Conservation (phyloP, 352 stramenopile genomes). For the Pythium rhizo-oryzae region DNA sequence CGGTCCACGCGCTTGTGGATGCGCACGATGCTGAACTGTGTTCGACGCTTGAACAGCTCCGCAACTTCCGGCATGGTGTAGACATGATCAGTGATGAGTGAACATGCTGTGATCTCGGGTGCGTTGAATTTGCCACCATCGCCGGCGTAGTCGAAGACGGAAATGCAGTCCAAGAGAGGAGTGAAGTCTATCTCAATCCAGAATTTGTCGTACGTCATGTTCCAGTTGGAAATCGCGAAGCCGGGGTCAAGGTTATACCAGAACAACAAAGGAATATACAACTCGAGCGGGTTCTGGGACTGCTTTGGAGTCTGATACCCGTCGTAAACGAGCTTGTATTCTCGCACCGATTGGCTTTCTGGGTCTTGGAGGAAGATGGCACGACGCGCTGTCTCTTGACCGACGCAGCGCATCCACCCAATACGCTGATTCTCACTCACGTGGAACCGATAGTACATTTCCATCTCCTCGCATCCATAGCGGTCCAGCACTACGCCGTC, state of each 20-base stretch:
- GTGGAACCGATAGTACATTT: slow-evolving; percentile 17
- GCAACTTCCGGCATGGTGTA: slow-evolving; percentile 13
- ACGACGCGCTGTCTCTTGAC: neutral
- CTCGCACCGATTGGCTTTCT: slow-evolving; percentile 1
- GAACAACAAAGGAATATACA: slow-evolving; percentile 12
- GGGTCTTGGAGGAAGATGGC: slow-evolving; percentile 8
- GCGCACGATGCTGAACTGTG: slow-evolving; percentile 11
- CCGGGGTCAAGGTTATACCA: slow-evolving; percentile 12
- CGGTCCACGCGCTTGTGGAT: slow-evolving; percentile 12
- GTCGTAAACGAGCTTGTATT: slow-evolving; percentile 2
- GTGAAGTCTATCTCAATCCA: slow-evolving; percentile 6
- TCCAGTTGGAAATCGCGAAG: slow-evolving; percentile 14
- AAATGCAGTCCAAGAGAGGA: neutral
- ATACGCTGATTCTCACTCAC: slow-evolving; percentile 7
- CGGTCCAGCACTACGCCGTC: slow-evolving; percentile 8
- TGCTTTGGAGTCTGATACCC: slow-evolving; percentile 7
- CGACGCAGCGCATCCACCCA: slow-evolving; percentile 11
- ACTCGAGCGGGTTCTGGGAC: neutral
- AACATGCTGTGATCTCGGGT: neutral
- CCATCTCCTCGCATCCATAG: slow-evolving; percentile 10
- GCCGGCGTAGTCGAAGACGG: slow-evolving; percentile 3
- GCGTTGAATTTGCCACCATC: slow-evolving; percentile 5
- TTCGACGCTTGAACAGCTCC: slow-evolving; percentile 4
- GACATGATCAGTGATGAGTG: slow-evolving; percentile 10
- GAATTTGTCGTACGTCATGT: slow-evolving; percentile 15